Percentiles rank a stretch among this genome's conserved stretches.
Conservation (phyloP, 2,329 filamentous ascomycete species). For the Trichothecium sympodiale region DNA sequence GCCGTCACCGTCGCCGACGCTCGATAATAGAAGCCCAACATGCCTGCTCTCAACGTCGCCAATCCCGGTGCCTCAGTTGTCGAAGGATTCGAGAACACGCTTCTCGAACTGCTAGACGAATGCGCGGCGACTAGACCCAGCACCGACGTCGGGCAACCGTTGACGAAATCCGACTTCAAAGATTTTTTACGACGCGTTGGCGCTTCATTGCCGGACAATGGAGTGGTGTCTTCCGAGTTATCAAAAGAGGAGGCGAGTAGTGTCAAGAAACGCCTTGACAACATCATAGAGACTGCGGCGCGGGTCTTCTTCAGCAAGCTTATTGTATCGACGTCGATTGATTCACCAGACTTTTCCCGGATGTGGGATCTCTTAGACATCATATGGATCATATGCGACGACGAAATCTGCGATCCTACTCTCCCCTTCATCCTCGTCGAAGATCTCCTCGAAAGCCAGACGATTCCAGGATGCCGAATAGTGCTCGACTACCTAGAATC, state of each 20-base stretch:
- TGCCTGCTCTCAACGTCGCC: constrained; percentile 37
- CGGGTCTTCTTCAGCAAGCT: constrained; percentile 70
- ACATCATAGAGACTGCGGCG: constrained; percentile 73
- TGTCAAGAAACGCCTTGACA: constrained; percentile 41
- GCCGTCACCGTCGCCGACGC: background rate
- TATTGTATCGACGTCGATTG: constrained; percentile 67
- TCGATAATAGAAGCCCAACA: constrained; percentile 14
- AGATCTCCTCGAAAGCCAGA: constrained; percentile 91
- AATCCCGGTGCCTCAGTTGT: constrained; percentile 42
- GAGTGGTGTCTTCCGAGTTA: background rate
- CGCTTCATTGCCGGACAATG: constrained; percentile 14
- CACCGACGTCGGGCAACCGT: constrained; percentile 55
- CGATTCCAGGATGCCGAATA: constrained; percentile 78
- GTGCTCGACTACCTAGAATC: constrained; percentile 96
- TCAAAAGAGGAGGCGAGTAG: constrained; percentile 1
- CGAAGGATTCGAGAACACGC: constrained; percentile 37
- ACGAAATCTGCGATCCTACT: constrained; percentile 65
- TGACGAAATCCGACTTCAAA: constrained; percentile 58
- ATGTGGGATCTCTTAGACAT: constrained; percentile 94
- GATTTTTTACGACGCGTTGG: constrained; percentile 34
- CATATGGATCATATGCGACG: constrained; percentile 79
- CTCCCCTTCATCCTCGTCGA: constrained; percentile 86
- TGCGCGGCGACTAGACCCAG: constrained; percentile 44
- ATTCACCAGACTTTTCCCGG: constrained; percentile 65
- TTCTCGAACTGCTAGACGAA: constrained; percentile 46